Evolutionary conservation across 768 basidiomycete species (phyloP).

Genomic region (Chalciporus pseudorubinellus): DNA sequence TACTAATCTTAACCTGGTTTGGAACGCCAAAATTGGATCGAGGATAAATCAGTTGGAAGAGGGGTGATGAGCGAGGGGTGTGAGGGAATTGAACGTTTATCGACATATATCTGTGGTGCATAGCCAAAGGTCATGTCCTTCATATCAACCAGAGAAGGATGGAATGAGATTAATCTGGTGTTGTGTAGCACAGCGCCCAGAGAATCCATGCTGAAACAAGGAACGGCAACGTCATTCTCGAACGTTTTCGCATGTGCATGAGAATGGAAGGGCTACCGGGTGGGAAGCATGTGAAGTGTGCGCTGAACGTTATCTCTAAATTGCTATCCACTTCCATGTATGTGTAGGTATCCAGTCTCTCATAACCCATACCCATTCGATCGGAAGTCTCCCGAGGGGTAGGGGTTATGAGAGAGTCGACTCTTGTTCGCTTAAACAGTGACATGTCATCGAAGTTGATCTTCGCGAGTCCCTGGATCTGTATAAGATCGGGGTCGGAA

Average conservation of each 20-base stretch:
- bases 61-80: background rate
- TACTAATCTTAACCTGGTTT: background rate
- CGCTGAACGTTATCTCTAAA: slow-evolving; percentile 13
- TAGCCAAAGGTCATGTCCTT: background rate
- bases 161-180: background rate
- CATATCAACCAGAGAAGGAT: background rate
- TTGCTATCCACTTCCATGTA: background rate
- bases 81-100: background rate
- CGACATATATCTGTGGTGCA: background rate
- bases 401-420: no score
- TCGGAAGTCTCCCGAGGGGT: no score
- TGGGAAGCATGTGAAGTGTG: slow-evolving; percentile 14
- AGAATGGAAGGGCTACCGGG: background rate
- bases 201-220: slow-evolving; percentile 2
- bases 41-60: background rate
- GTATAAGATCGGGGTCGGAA: background rate
- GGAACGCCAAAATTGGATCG: background rate
- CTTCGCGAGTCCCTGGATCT: background rate
- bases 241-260: no score
- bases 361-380: no score
- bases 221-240: slow-evolving; percentile 1
- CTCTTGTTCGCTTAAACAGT: no score
- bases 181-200: background rate
- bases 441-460: background rate
- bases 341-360: no score